Evolutionary conservation across 108 stramenopile species (phyloP), one percentile per base, ranked within the genome.

Genomic region (Pseudonitzschia multiseries): DNA sequence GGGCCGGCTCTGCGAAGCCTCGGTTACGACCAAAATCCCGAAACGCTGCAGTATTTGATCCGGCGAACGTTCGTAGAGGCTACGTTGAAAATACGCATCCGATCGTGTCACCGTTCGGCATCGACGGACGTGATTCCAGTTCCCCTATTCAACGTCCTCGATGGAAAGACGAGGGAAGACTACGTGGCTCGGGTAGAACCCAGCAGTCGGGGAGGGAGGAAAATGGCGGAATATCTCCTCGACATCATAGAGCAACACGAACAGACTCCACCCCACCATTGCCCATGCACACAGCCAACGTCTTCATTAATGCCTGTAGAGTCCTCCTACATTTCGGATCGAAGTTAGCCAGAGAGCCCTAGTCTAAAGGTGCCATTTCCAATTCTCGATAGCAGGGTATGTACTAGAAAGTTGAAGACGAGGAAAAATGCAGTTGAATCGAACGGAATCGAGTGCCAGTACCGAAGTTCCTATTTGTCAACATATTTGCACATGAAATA

Each of bases 121-220:
- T 91, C 93, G 2, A 70, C 81, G 3, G 75, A 89, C 54, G 93
- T 96, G 22, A 82, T 93, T 31, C 89, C 91, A 18, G 76, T 96
- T 20, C 92, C 93, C 21, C 81, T 96, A 1, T 94, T 86, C 72
- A 63, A 80, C 64, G 84, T 83, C 28, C 74, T 96, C 56, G 88
- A 96, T 79, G 93, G 93, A 36, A 92, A 88, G 29, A 71, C 71
- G 59, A 81, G 81, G 41, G 74, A 66, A 17, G 96, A 96, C 76
- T 96, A 96, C 77, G 85, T 89, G 36, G 85, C 86, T n/a, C 78
- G 96, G 46, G 96, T 96, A 27, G 96, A 96, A 74, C 96, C 96
- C 68, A 88, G 86, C 26, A 76, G 87, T n/a, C 29, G 42, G 13
- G 96, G 96, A 40, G 96, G 96, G 15, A 65, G 65, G 29, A 94